Base-by-base conservation (phyloP, 164 flowering plant genomes). In the Tinospora cordifolia region DNA sequence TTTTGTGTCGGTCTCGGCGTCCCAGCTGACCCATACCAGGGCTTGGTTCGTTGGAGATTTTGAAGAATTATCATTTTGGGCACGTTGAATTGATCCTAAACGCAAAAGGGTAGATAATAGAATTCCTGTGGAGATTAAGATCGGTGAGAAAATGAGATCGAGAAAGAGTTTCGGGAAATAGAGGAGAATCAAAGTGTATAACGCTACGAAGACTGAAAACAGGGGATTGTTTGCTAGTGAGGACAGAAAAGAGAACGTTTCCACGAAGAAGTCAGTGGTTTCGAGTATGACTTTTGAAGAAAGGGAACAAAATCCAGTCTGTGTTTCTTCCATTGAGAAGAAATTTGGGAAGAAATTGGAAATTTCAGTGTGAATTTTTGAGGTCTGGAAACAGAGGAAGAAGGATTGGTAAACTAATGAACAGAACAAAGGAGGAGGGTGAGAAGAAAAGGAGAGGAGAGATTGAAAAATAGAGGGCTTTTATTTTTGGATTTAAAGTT, bases 101-200 rank as follows among this genome's bases (percentile, higher is more conserved):
- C 87, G 77, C 63, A 91, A 83, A 68, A 92, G 84, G 41, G 73
- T 63, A 19, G 84, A 77, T 6, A 88, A 65, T 57, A 91, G 80
- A 66, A 80, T 9, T 1, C 65, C 78, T 8, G 97, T 83, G 75
- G 82, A 65, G 62, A 83, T 68, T 8, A 83, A 64, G 24, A 84
- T 77, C 2, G 93, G 93, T 8, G 91, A 87, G 85, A 81, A 69
- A 41, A 85, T 38, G 58, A 83, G 24, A 22, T 36, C 59, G 65
- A 75, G 65, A 71, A 82, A 79, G 69, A 71, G 21, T 15, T 44
- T 74, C 0, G 96, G 97, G 72, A 82, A 75, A 57, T 87, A 92
- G 72, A 92, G 87, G 70, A 88, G 82, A 57, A 84, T 71, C 1
- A 92, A 65, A 69, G 71, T 70, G 84, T 78, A 86, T n/a, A 86